These are phyloP conservation scores for Phylloporus sp. DNA, from an alignment of 768 basidiomycete species.

Conservation along the genomic window DNA sequence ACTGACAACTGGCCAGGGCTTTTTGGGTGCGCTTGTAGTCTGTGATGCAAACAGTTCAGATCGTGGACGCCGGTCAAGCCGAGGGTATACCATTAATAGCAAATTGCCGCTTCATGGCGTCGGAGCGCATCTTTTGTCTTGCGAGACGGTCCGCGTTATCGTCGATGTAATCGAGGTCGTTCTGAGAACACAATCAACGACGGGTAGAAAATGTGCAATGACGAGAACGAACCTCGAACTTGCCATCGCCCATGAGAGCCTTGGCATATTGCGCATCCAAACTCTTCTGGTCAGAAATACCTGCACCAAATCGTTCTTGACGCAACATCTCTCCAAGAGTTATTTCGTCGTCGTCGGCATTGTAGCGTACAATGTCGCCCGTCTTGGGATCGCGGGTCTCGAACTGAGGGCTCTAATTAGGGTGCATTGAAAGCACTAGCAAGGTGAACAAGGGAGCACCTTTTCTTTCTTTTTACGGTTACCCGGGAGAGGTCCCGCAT, in stretches of 20 bases:
- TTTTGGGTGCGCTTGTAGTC: conserved; percentile 96
- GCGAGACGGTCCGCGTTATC: conserved; percentile 93
- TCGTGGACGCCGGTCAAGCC: neutral
- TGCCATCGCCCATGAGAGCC: conserved; percentile 83
- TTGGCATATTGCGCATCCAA: conserved; percentile 86
- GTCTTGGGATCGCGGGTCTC: conserved; percentile 89
- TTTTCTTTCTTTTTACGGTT: conserved; percentile 79
- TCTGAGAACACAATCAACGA: conserved; percentile 37
- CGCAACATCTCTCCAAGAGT: conserved; percentile 89
- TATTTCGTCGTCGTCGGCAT: conserved; percentile 83
- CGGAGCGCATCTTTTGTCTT: conserved; percentile 91
- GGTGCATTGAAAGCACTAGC: neutral
- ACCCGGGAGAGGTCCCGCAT: conserved; percentile 46
- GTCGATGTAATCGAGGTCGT: conserved; percentile 91
- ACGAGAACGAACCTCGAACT: conserved; percentile 60
- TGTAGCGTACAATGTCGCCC: conserved; percentile 83
- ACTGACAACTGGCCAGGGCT: conserved; percentile 76
- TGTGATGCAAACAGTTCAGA: conserved; percentile 26
- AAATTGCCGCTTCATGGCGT: conserved; percentile 95
- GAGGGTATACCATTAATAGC: conserved; percentile 76
- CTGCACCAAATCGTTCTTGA: conserved; percentile 87
- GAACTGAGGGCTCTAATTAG: conserved; percentile 41
- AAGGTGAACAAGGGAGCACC: conserved; percentile 30
- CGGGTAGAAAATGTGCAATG: neutral
- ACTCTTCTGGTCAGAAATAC: conserved; percentile 86